Evolutionary conservation across 164 flowering plant species (phyloP).

Genomic region (Brasenia schreberi): DNA sequence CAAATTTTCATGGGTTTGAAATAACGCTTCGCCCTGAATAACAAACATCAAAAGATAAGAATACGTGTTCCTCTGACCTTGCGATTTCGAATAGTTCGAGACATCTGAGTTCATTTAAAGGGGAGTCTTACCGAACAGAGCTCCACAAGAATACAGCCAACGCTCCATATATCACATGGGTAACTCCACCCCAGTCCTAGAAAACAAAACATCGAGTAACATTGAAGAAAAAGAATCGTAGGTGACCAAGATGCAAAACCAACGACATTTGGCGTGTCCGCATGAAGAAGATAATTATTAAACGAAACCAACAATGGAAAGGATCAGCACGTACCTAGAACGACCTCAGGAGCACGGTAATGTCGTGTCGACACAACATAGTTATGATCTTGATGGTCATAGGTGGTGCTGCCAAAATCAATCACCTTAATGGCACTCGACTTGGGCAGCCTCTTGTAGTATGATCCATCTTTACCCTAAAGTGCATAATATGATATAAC

Average conservation of each 20-base stretch:
- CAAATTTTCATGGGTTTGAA: constrained; percentile 67
- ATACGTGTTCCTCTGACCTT: not conserved
- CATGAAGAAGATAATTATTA: not conserved
- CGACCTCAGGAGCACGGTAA: constrained; percentile 85
- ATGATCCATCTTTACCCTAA: constrained; percentile 50
- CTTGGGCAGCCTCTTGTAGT: constrained; percentile 31
- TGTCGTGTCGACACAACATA: constrained; percentile 78
- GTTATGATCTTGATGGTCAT: constrained; percentile 52
- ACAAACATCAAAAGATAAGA: not conserved
- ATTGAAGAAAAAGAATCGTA: not conserved
- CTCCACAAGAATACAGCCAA: constrained; percentile 74
- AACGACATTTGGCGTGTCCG: not conserved
- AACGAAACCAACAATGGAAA: not conserved
- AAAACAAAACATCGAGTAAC: not conserved
- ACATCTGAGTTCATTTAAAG: not conserved
- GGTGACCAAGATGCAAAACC: constrained; percentile 47
- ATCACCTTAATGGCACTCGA: constrained; percentile 80
- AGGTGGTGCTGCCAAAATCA: constrained; percentile 86
- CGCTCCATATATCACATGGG: constrained; percentile 82
- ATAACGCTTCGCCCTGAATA: constrained; percentile 63
- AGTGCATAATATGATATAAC: not conserved
- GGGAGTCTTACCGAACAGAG: constrained; percentile 47
- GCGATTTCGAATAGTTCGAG: not conserved
- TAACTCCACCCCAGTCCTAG: constrained; percentile 78
- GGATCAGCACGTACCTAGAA: constrained; percentile 36